Evolutionary conservation across 1,284 basidiomycete species (phyloP), one percentile per base, ranked within the genome.

Genomic region (Trichosporon faecale): DNA sequence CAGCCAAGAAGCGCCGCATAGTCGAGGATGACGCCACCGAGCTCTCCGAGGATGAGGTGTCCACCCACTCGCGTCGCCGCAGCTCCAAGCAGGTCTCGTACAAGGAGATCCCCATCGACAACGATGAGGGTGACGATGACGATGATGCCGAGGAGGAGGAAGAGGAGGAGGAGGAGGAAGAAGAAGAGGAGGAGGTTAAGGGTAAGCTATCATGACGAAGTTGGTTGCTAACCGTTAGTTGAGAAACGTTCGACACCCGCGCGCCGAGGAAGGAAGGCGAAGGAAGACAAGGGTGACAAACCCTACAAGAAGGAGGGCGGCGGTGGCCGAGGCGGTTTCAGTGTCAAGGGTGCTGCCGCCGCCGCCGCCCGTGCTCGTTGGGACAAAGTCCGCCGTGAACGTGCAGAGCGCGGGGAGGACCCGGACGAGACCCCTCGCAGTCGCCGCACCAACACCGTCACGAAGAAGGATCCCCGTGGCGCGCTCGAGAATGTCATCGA

Each of bases 331-430:
- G 81, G 81, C n/a, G 81, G 81, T 16, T 82, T 82, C 74, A 78
- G 77, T 33, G 77, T 82, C 69, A 82, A 82, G 65, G 81, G 81
- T 7, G 81, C 81, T 29, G 81, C 81, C 0, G 77, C 81, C 0
- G 81, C 81, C 25, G 81, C 81, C 23, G 81, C 81, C 18, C 70
- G 80, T 63, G 81, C 81, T 23, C 72, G 81, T 63, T 82, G 81
- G 81, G 81, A 77, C 69, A 81, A 81, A 69, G 80, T 81, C 31
- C 73, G 81, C 33, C 57, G 75, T 14, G 79, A 80, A 64, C 74
- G 74, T 18, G 78, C 76, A 18, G 81, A 81, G 68, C 67, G 79
- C 27, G 80, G 80, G 2, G 81, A 82, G 52, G 79, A 79, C 55
- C 73, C 71, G 37, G 77, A 79, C 66, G 77, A 76, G 16, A 67